Conservation (phyloP, 805 yeast genomes). For the Ogataea siamensis region DNA sequence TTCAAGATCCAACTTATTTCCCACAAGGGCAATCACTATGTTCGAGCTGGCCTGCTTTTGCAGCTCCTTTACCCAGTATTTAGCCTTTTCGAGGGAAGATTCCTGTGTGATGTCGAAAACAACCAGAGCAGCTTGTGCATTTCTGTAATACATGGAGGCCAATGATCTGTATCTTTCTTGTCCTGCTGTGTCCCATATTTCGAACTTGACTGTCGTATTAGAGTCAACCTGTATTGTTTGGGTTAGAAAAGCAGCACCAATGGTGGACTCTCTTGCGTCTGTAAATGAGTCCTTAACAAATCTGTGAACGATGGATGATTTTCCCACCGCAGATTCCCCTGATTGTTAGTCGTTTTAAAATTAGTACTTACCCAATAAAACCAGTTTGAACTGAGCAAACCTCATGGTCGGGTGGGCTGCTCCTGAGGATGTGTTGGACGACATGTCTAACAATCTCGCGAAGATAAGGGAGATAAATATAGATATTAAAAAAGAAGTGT, state of each 20-base stretch:
- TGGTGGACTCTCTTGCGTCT: slow-evolving; percentile 72
- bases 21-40: slow-evolving; percentile 79
- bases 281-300: slow-evolving; percentile 74
- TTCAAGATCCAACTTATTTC: slow-evolving; percentile 68
- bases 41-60: slow-evolving; percentile 76
- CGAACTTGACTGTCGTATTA: slow-evolving; percentile 59
- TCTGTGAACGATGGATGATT: slow-evolving; percentile 63
- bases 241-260: slow-evolving; percentile 81
- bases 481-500: background rate
- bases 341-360: too few relatives aligned
- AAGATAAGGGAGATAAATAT: slow-evolving; percentile 11
- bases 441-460: slow-evolving; percentile 16
- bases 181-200: slow-evolving; percentile 88
- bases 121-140: slow-evolving; percentile 76
- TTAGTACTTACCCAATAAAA: slow-evolving; percentile 42
- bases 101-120: slow-evolving; percentile 73
- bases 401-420: slow-evolving; percentile 18
- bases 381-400: slow-evolving; percentile 58
- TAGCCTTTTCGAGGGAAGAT: slow-evolving; percentile 67
- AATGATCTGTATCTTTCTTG: slow-evolving; percentile 76
- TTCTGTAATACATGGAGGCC: slow-evolving; percentile 82
- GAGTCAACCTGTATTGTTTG: slow-evolving; percentile 60
- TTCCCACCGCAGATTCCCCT: slow-evolving; percentile 72
- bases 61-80: slow-evolving; percentile 74
- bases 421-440: slow-evolving; percentile 17